Evolutionary conservation across 2,329 filamentous ascomycete genomes (phyloP).

Genomic region (Pyrenophora seminiperda): DNA sequence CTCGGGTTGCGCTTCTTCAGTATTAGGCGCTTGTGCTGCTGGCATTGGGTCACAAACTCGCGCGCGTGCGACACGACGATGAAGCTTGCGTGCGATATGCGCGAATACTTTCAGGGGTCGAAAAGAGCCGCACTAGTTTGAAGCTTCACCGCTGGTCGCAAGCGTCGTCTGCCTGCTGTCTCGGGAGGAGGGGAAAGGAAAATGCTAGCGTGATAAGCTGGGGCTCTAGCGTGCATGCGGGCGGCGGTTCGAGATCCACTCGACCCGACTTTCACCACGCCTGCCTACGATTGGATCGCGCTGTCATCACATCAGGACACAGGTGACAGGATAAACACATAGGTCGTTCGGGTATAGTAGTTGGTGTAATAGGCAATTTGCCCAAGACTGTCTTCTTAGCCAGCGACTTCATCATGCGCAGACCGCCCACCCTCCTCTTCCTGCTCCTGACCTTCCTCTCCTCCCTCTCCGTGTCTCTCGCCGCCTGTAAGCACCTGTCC

Average conservation of each 20-base stretch:
- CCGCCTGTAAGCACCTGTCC: constrained; percentile 48
- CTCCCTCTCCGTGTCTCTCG: constrained; percentile 49
- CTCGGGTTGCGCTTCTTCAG: constrained; percentile 22
- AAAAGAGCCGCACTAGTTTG: constrained; percentile 2
- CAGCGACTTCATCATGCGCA: constrained; percentile 26
- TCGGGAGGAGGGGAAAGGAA: constrained; percentile 35
- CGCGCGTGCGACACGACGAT: constrained; percentile 21
- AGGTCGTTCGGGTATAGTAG: neutral
- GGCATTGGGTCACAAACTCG: constrained; percentile 39
- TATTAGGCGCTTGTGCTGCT: constrained; percentile 35
- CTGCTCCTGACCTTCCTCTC: constrained; percentile 37
- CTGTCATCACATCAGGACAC: neutral
- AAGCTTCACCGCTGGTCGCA: constrained; percentile 17
- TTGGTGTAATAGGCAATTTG: neutral
- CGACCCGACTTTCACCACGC: constrained; percentile 6
- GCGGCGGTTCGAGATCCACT: constrained; percentile 21
- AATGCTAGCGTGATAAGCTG: constrained; percentile 37
- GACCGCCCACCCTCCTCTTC: constrained; percentile 29
- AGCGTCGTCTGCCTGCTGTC: constrained; percentile 20
- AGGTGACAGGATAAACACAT: neutral
- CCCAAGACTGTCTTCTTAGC: neutral
- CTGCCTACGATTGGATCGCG: neutral
- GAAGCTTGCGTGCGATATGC: constrained; percentile 2
- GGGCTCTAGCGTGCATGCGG: constrained; percentile 23
- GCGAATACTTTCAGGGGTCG: neutral